Evolutionary conservation across 2,329 filamentous ascomycete species (phyloP).

Genomic region (Calonectria honghensis): DNA sequence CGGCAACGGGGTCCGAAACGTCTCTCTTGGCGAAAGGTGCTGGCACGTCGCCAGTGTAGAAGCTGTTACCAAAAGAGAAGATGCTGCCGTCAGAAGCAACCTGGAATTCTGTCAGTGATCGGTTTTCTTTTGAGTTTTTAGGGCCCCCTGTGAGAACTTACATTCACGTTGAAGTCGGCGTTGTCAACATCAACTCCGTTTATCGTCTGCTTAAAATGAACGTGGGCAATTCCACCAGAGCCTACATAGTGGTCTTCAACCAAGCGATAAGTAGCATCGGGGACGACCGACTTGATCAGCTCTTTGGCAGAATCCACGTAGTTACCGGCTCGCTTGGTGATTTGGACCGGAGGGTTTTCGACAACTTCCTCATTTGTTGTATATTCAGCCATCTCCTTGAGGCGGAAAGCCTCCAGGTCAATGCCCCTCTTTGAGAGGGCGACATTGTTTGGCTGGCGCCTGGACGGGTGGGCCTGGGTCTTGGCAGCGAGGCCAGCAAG

Average conservation of each 20-base stretch:
- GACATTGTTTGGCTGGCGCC: slow-evolving; percentile 49
- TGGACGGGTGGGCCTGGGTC: slow-evolving; percentile 58
- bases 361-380: slow-evolving; percentile 47
- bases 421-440: slow-evolving; percentile 55
- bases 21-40: slow-evolving; percentile 63
- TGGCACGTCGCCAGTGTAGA: slow-evolving; percentile 66
- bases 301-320: slow-evolving; percentile 67
- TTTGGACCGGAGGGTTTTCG: slow-evolving; percentile 49
- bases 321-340: slow-evolving; percentile 53
- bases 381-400: slow-evolving; percentile 58
- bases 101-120: slow-evolving; percentile 47
- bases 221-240: slow-evolving; percentile 73
- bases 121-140: rapidly evolving
- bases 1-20: slow-evolving; percentile 65
- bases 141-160: slow-evolving; percentile 57
- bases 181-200: slow-evolving; percentile 77
- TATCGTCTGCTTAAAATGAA: slow-evolving; percentile 76
- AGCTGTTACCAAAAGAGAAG: slow-evolving; percentile 74
- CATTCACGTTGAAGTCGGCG: slow-evolving; percentile 76
- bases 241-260: slow-evolving; percentile 72
- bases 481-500: slow-evolving; percentile 58
- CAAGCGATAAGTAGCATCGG: slow-evolving; percentile 68
- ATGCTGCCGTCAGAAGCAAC: slow-evolving; percentile 71
- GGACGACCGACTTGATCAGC: slow-evolving; percentile 63
- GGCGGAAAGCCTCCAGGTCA: slow-evolving; percentile 58